Evolutionary conservation across 805 yeast species (phyloP), one percentile per base, ranked within the genome.

Genomic region (Grigorovia humatica): DNA sequence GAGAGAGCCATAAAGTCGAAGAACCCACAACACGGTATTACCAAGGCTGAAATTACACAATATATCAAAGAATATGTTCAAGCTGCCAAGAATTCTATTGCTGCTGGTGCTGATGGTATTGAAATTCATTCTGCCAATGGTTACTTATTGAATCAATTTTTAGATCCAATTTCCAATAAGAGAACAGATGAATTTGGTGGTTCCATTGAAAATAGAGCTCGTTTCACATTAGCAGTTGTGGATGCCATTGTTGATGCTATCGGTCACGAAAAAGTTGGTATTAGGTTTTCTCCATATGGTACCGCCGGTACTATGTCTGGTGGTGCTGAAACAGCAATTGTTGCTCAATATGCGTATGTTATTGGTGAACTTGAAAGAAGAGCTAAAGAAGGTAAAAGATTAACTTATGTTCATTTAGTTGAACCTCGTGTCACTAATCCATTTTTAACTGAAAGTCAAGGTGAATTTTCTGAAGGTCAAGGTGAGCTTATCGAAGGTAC

Each of bases 91-190:
- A 65, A 63, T 44, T 52, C 68, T 17, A 51, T 70, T 40, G 64
- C 56, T 13, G 65, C 67, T 15, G 73, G 72, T 46, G 72, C 73
- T 48, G 87, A 83, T 63, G 82, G 81, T 55, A 76, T 84, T 35
- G 88, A 84, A 65, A 67, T 84, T 47, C 89, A 83, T 63, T 72
- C 71, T 43, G 88, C 88, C 19, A 81, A 82, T 62, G 88, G 89
- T 17, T 83, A 79, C 61, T 63, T 84, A 52, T 57, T 79, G 42
- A 72, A 75, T 65, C 78, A 79, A 64, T 82, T 84, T 59, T 61
- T 81, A 56, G 76, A 79, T 46, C 70, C 73, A 12, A 55, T 66
- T 9, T 67, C 73, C 48, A 74, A 74, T 62, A 64, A 76, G 47
- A 64, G 75, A 67, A 72, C 74, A 6, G 83, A 79, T 62, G 70